phyloP scores from a whole-genome alignment of 306 rosid species.

The Sechiopsis laciniata region DNA sequence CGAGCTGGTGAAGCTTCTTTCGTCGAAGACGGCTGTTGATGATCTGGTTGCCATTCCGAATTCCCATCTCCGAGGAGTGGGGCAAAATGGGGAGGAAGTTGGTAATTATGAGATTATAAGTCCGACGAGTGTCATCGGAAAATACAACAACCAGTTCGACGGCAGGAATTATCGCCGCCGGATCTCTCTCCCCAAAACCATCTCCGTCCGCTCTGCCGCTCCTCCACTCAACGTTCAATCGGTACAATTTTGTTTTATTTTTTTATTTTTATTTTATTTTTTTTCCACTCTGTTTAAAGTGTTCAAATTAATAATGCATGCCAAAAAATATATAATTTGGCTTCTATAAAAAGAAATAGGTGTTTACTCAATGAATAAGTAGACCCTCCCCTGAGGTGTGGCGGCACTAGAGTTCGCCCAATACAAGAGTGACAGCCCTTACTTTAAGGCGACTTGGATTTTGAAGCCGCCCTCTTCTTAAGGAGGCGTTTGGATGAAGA shows the following conservation, averaged over 20 bases:
- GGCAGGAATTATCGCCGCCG: conserved; percentile 17
- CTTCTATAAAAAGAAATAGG: too few species aligned
- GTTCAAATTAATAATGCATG: too few species aligned
- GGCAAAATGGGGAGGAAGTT: conserved; percentile 24
- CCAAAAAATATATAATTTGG: too few species aligned
- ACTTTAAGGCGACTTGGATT: too few species aligned
- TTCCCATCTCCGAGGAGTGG: conserved; percentile 11
- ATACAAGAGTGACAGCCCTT: too few species aligned
- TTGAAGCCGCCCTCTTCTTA: too few species aligned
- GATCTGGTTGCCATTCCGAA: conserved; percentile 25
- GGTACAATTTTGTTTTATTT: not conserved
- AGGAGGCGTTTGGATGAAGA: too few species aligned
- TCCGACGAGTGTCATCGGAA: conserved; percentile 39
- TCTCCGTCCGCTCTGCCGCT: conserved; percentile 36
- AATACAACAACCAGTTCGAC: conserved; percentile 28
- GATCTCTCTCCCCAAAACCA: conserved; percentile 37
- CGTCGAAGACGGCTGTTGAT: conserved; percentile 30
- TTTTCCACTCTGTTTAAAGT: too few species aligned
- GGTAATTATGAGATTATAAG: conserved; percentile 27
- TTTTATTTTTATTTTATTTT: too few species aligned
- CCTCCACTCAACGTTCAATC: not conserved
- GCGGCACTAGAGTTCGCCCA: too few species aligned
- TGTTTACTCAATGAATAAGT: too few species aligned
- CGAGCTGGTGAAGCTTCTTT: conserved; percentile 36
- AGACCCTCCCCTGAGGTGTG: too few species aligned